Evolutionary conservation across 225 moss, liverwort and hornwort genomes (phyloP), one percentile per base, ranked within the genome.

Genomic region (Rhytidiadelphus loreus): DNA sequence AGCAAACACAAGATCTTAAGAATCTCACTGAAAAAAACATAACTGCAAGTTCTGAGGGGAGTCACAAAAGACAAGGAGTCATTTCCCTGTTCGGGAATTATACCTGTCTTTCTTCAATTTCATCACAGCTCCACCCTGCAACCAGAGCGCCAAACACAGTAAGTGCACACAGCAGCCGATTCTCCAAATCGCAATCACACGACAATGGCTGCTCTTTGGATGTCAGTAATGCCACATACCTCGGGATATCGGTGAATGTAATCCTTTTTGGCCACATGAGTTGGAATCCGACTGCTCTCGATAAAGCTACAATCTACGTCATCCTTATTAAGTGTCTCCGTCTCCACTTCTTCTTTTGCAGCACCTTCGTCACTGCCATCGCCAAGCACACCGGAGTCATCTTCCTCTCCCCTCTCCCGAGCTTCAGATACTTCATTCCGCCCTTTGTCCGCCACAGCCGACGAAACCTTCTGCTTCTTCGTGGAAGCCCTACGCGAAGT

Each of bases 271-370:
- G 94, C 91, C 35, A 94, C 91, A 73, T 92, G 89, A 52, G 91
- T 89, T 11, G 94, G 90, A 62, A 94, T 94, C 61, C 91, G 89
- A 88, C 91, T 94, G 71, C 94, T 93, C 89, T 91, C 87, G 8
- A 94, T 91, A 73, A 94, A 90, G 57, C 89, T 83, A 84, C 94
- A 94, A 55, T 90, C 90, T 13, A 92, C 89, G 12, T 91, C 90
- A n/a, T 92, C 93, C 92, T 90, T 92, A 41, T 91, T 92, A n/a
- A 91, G 92, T 22, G 57, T 75, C 82, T 87, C 93, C 41, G 61
- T 78, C 33, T 87, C 87, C 69, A 82, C 75, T 41, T 80, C 86
- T 53, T 87, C 85, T 74, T 58, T 53, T 24, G 84, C 87, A 65
- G 72, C 86, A 65, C 48, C 90, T 73, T 87, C 92, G 26, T 91